Percentiles rank a stretch among this genome's conserved stretches.
Conservation (phyloP, 371 early-diverging fungal genomes). For the Lichtheimia hyalospora region DNA sequence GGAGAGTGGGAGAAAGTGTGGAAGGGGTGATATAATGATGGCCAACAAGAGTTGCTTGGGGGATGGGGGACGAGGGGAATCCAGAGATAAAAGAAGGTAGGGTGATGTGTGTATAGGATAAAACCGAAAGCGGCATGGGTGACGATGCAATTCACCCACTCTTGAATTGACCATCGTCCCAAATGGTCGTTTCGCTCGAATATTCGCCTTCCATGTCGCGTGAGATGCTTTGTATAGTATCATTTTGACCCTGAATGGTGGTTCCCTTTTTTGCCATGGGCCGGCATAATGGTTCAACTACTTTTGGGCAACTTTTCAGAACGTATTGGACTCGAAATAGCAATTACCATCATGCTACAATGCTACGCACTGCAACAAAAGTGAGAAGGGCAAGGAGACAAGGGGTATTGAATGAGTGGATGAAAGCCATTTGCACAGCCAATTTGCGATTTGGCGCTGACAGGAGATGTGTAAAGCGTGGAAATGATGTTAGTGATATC, state of each 20-base stretch:
- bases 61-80: not conserved
- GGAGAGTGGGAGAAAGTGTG: conserved; percentile 10
- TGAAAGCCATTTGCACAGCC: not conserved
- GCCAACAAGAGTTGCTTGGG: too few relatives aligned
- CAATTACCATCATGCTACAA: not conserved
- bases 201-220: too few relatives aligned
- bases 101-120: not conserved
- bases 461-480: not conserved
- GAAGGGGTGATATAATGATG: not conserved
- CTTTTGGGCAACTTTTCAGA: not conserved
- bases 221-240: too few relatives aligned
- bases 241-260: not conserved
- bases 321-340: not conserved
- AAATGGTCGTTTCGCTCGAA: too few relatives aligned
- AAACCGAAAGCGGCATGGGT: too few relatives aligned
- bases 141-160: too few relatives aligned
- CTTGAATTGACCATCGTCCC: too few relatives aligned
- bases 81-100: not conserved
- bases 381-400: conserved; percentile 1
- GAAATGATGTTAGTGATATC: too few relatives aligned
- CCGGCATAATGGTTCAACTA: not conserved
- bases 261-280: not conserved
- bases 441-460: conserved; percentile 3
- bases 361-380: not conserved
- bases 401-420: not conserved